Percentiles rank a stretch among this genome's conserved stretches.
phyloP scores from a whole-genome alignment of 805 yeast genomes.

The Kodamaea neixiangensis region DNA sequence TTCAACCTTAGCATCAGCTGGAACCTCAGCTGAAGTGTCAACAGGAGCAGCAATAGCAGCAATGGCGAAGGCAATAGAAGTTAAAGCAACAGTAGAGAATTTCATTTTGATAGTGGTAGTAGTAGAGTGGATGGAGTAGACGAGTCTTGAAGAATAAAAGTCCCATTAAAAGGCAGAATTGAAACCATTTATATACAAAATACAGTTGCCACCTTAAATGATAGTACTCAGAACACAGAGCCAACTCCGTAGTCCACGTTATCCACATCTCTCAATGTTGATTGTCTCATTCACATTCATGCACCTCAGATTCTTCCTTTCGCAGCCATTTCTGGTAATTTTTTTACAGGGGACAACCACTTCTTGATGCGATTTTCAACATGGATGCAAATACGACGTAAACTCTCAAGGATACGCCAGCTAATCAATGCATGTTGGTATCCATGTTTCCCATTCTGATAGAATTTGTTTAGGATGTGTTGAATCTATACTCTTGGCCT shows the following conservation, averaged over 20 bases:
- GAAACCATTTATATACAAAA: background rate
- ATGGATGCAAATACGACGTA: background rate
- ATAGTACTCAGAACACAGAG: background rate
- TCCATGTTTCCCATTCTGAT: background rate
- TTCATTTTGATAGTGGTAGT: slow-evolving; percentile 13
- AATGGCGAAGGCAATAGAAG: slow-evolving; percentile 9
- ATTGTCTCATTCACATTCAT: background rate
- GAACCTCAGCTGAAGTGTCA: slow-evolving; percentile 7
- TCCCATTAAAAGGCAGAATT: background rate
- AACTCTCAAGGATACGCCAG: background rate
- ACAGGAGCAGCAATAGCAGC: slow-evolving; percentile 10
- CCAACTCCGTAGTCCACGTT: background rate
- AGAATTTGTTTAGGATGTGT: background rate
- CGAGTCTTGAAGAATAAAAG: background rate
- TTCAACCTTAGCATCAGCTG: slow-evolving; percentile 3
- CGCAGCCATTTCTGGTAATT: background rate
- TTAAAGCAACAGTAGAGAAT: slow-evolving; percentile 13
- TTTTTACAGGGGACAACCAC: background rate
- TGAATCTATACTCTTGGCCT: background rate
- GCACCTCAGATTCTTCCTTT: background rate
- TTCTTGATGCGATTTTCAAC: background rate
- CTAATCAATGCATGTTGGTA: background rate
- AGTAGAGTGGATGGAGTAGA: background rate
- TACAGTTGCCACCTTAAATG: background rate
- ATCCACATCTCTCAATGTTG: background rate